Conservation (phyloP, 257 asterid species). For the Lycium barbarum region DNA sequence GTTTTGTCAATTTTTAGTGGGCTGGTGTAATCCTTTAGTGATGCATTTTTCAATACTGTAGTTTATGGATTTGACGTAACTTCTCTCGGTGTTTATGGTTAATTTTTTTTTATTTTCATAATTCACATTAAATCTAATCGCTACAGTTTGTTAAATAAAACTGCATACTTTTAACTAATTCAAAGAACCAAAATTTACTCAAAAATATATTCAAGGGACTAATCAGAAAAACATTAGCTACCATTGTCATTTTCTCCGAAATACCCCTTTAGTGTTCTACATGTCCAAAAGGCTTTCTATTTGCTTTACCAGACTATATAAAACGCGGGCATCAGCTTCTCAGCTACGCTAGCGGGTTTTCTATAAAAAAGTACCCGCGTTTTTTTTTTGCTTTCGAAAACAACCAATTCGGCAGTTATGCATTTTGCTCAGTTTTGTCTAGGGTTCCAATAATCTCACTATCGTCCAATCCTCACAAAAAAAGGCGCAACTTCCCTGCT, state of each 20-base stretch:
- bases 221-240: background rate
- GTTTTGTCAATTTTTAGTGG: too few relatives aligned
- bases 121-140: too few relatives aligned
- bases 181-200: background rate
- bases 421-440: background rate
- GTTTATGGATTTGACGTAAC: too few relatives aligned
- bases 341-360: background rate
- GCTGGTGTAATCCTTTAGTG: too few relatives aligned
- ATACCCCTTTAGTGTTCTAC: background rate
- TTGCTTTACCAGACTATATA: background rate
- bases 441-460: conserved; percentile 1
- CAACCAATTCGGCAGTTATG: background rate
- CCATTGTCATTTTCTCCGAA: background rate
- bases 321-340: conserved; percentile 20
- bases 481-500: background rate
- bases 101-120: too few relatives aligned
- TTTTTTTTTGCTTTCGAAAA: conserved; percentile 9
- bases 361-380: conserved; percentile 10
- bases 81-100: too few relatives aligned
- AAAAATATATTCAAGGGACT: background rate
- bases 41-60: too few relatives aligned
- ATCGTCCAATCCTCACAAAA: background rate
- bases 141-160: too few relatives aligned
- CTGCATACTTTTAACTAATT: background rate
- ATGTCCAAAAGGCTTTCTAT: too few relatives aligned